phyloP scores from a whole-genome alignment of 2,329 filamentous ascomycete genomes.

The Madurella mycetomatis region DNA sequence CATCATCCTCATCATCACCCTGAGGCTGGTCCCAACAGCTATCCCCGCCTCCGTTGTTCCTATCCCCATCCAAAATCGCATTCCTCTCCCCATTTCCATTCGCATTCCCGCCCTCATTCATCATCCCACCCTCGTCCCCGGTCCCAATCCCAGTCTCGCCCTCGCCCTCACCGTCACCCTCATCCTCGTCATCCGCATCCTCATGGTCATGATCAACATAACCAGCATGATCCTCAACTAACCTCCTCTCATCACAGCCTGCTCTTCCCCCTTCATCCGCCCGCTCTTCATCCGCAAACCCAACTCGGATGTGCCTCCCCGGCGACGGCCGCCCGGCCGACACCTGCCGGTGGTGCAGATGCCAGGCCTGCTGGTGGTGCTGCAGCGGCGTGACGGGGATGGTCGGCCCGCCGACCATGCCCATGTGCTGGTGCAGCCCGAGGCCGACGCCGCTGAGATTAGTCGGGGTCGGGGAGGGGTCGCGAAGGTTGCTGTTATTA shows the following conservation, averaged over 20 bases:
- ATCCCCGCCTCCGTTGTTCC: background rate
- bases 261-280: too few species aligned
- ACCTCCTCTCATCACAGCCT: too few species aligned
- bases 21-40: background rate
- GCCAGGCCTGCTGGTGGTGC: background rate
- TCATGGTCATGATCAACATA: background rate
- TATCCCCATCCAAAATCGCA: background rate
- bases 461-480: background rate
- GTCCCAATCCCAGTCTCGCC: background rate
- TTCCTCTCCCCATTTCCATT: background rate
- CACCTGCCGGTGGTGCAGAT: background rate
- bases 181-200: constrained; percentile 9
- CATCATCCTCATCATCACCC: too few species aligned
- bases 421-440: background rate
- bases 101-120: background rate
- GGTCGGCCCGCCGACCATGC: background rate
- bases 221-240: too few species aligned
- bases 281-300: too few species aligned
- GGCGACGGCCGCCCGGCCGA: too few species aligned
- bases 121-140: background rate
- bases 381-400: background rate
- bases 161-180: constrained; percentile 3
- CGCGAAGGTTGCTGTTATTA: background rate
- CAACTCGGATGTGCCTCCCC: too few species aligned
- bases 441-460: background rate